Evolutionary conservation across 805 yeast species (phyloP).

Genomic region (Candida railenensis): DNA sequence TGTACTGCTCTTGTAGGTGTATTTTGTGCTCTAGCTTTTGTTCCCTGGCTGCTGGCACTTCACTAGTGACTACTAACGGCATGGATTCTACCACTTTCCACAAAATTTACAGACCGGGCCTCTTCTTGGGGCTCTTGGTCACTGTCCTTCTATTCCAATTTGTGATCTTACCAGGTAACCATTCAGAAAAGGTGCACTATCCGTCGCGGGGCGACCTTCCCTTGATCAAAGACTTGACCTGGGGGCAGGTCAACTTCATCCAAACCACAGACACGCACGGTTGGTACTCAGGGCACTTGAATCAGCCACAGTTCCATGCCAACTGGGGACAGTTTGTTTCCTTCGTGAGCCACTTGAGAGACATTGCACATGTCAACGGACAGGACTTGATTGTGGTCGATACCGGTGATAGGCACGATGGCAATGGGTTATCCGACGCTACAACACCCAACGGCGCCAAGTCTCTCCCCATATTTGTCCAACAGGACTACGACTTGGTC

Average conservation of each 20-base stretch:
- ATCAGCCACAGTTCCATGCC: slow-evolving; percentile 73
- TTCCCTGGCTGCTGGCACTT: no score
- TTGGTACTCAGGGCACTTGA: slow-evolving; percentile 89
- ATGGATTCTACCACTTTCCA: background rate
- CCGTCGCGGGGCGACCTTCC: background rate
- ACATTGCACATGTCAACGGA: slow-evolving; percentile 40
- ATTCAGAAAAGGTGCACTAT: slow-evolving; percentile 1
- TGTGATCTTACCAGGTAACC: slow-evolving; percentile 2
- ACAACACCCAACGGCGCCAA: slow-evolving; percentile 68
- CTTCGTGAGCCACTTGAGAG: slow-evolving; percentile 54
- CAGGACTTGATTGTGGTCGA: slow-evolving; percentile 76
- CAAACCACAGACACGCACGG: slow-evolving; percentile 98
- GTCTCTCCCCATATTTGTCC: slow-evolving; percentile 62
- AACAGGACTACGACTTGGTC: slow-evolving; percentile 69
- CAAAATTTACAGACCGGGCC: background rate
- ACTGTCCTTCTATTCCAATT: slow-evolving; percentile 1
- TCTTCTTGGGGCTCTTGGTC: slow-evolving; percentile 1
- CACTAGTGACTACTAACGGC: background rate
- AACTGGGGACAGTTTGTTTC: slow-evolving; percentile 92
- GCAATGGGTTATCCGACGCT: slow-evolving; percentile 85
- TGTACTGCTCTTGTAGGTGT: no score
- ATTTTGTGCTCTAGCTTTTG: no score
- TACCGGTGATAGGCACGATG: slow-evolving; percentile 93
- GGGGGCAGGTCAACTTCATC: slow-evolving; percentile 78
- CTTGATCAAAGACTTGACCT: slow-evolving; percentile 47